These are phyloP conservation scores for Nakazawaea ishiwadae DNA, from an alignment of 805 yeast genomes.

Conservation along the genomic window DNA sequence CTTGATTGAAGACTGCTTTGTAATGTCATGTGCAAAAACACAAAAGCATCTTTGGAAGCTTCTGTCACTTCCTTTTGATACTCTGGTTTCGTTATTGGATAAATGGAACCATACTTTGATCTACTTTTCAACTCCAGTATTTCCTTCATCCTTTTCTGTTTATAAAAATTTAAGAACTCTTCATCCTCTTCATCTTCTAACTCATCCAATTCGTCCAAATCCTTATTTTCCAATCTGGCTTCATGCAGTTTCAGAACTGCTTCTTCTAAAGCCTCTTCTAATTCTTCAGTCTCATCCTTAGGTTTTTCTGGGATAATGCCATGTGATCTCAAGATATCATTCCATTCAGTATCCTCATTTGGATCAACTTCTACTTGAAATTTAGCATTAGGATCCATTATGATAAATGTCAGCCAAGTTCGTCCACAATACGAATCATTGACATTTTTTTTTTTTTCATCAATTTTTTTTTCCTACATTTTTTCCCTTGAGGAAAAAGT, in stretches of 20 bases:
- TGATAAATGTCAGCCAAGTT: too few species aligned
- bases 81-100: constrained; percentile 81
- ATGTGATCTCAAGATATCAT: constrained; percentile 83
- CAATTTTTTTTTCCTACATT: too few species aligned
- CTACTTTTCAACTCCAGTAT: constrained; percentile 52
- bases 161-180: constrained; percentile 76
- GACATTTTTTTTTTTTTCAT: background rate
- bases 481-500: too few species aligned
- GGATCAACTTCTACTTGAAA: constrained; percentile 89
- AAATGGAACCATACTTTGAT: constrained; percentile 68
- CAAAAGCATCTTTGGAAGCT: constrained; percentile 63
- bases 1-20: constrained; percentile 71
- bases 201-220: constrained; percentile 77
- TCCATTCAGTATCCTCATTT: constrained; percentile 98
- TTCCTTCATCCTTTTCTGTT: constrained; percentile 73
- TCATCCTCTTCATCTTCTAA: constrained; percentile 93
- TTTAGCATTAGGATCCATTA: constrained; percentile 40
- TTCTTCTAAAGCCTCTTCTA: constrained; percentile 85
- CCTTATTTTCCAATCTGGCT: constrained; percentile 72
- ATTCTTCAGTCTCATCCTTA: constrained; percentile 79
- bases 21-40: constrained; percentile 72
- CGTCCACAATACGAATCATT: too few species aligned
- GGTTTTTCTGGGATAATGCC: constrained; percentile 93
- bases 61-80: constrained; percentile 82
- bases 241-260: constrained; percentile 78